Conservation (phyloP, 2,329 filamentous ascomycete species). For the Phialemonium atrogriseum region DNA sequence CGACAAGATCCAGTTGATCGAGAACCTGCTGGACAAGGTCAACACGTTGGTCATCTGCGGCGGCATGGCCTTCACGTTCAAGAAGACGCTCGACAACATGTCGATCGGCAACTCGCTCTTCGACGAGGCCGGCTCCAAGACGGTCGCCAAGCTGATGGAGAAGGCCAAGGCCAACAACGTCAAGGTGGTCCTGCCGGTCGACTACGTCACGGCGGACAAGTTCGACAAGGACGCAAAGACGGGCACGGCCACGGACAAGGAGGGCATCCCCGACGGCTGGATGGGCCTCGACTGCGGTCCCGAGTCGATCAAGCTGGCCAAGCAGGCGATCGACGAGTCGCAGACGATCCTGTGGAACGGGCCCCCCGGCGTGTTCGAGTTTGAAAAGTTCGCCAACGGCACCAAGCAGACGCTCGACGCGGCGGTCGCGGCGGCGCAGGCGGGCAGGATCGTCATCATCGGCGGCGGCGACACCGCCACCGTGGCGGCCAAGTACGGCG, state of each 20-base stretch:
- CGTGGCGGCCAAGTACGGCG: constrained; percentile 93
- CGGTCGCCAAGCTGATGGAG: constrained; percentile 75
- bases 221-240: constrained; percentile 78
- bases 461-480: constrained; percentile 97
- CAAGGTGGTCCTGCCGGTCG: constrained; percentile 86
- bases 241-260: constrained; percentile 73
- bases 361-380: constrained; percentile 93
- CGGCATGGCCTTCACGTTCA: constrained; percentile 99
- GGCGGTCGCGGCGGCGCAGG: constrained; percentile 70
- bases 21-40: constrained; percentile 97
- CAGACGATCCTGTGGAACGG: constrained; percentile 99
- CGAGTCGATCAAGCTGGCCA: constrained; percentile 81
- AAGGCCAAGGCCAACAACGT: constrained; percentile 97
- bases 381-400: constrained; percentile 85
- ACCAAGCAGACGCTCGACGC: constrained; percentile 91
- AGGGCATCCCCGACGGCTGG: constrained; percentile 93
- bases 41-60: constrained; percentile 95
- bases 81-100: constrained; percentile 92
- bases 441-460: constrained; percentile 94
- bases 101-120: constrained; percentile 87
- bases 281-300: constrained; percentile 94
- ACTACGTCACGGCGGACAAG: constrained; percentile 95
- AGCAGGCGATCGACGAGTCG: constrained; percentile 75
- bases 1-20: constrained; percentile 99
- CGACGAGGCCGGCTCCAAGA: constrained; percentile 90